These are phyloP conservation scores for Quercus robur DNA, from an alignment of 306 rosid genomes.

Conservation along the genomic window DNA sequence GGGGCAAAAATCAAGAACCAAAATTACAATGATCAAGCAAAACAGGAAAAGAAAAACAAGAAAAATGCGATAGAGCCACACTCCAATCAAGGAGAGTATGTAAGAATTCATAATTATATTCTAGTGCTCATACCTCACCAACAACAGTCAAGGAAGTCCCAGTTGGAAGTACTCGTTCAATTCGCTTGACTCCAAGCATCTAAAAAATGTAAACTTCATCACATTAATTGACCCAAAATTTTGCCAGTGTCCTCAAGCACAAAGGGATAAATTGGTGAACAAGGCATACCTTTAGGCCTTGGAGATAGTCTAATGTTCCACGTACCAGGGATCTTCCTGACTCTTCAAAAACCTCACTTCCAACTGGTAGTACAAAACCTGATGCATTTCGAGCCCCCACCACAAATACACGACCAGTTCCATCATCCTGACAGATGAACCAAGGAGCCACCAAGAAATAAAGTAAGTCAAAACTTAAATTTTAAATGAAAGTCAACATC, in stretches of 20 bases:
- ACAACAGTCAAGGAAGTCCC: conserved; percentile 96
- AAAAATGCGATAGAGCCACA: too few species aligned
- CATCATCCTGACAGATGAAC: conserved; percentile 71
- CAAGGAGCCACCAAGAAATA: not conserved
- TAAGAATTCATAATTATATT: not conserved
- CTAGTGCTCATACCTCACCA: conserved; percentile 72
- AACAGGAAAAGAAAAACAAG: too few species aligned
- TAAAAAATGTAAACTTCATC: conserved; percentile 18
- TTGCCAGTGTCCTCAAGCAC: not conserved
- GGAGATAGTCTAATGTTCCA: conserved; percentile 96
- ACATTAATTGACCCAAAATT: conserved; percentile 5
- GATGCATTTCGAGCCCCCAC: conserved; percentile 93
- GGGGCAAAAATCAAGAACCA: too few species aligned
- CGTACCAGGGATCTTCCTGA: conserved; percentile 95
- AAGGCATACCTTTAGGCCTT: conserved; percentile 84
- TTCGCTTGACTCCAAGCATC: conserved; percentile 98
- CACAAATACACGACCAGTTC: conserved; percentile 70
- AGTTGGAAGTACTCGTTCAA: conserved; percentile 88
- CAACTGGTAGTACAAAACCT: conserved; percentile 80
- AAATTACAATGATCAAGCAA: too few species aligned
- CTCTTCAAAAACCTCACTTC: conserved; percentile 91
- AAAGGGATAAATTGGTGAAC: conserved; percentile 6
- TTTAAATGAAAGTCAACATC: not conserved
- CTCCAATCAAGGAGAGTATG: too few species aligned
- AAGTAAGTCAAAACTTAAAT: not conserved